These are phyloP conservation scores for Emergomyces orientalis DNA, from an alignment of 2,329 filamentous ascomycete species.

Conservation along the genomic window DNA sequence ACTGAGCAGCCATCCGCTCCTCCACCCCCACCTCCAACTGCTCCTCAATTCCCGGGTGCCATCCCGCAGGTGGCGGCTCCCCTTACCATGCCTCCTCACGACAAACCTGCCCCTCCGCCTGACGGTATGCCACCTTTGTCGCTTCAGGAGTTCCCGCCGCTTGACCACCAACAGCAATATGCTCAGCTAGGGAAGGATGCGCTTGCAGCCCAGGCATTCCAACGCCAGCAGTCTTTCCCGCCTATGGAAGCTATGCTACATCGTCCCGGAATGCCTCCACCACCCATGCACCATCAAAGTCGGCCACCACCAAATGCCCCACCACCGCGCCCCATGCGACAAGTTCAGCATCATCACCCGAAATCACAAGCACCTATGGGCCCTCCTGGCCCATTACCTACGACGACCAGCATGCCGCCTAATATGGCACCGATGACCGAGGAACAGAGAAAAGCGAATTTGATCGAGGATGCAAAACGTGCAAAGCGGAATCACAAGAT, in stretches of 20 bases:
- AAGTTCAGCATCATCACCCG: slow-evolving; percentile 28
- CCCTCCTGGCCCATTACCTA: slow-evolving; percentile 39
- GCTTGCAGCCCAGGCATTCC: slow-evolving; percentile 30
- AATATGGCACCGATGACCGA: slow-evolving; percentile 71
- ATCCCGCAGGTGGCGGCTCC: slow-evolving; percentile 8
- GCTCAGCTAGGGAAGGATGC: slow-evolving; percentile 29
- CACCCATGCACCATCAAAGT: slow-evolving; percentile 59
- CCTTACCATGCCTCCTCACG: slow-evolving; percentile 14
- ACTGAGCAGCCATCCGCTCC: slow-evolving; percentile 26
- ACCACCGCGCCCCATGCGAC: slow-evolving; percentile 30
- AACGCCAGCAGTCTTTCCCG: slow-evolving; percentile 29
- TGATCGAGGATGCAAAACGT: slow-evolving; percentile 86
- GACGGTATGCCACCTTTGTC: slow-evolving; percentile 20
- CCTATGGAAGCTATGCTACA: slow-evolving; percentile 35
- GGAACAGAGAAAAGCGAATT: slow-evolving; percentile 70
- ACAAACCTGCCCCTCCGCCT: slow-evolving; percentile 9
- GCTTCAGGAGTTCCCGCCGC: slow-evolving; percentile 41
- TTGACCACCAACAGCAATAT: slow-evolving; percentile 40
- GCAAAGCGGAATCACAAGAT: slow-evolving; percentile 99
- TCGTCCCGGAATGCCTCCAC: slow-evolving; percentile 39
- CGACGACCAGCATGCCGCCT: slow-evolving; percentile 58
- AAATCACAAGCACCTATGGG: slow-evolving; percentile 31
- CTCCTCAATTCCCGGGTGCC: slow-evolving; percentile 6
- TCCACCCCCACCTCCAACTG: slow-evolving; percentile 22
- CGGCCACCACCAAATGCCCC: slow-evolving; percentile 43